Percentiles rank a stretch among this genome's conserved stretches.
Conservation (phyloP, 768 basidiomycete species). For the Serpula lacrymans region DNA sequence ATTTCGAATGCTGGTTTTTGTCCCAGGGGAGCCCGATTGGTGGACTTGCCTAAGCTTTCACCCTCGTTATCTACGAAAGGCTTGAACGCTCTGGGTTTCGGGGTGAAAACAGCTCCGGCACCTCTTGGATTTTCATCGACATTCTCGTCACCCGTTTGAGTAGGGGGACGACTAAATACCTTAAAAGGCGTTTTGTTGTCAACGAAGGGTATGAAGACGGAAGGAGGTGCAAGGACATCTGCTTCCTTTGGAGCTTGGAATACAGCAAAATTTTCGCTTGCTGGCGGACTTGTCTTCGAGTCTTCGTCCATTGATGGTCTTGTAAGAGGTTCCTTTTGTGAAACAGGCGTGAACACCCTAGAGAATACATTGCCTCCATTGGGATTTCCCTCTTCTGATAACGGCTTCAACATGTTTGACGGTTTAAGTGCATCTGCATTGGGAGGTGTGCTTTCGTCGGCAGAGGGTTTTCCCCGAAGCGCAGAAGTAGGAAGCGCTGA, state of each 20-base stretch:
- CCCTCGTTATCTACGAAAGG: constrained; percentile 32
- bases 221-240: constrained; percentile 21
- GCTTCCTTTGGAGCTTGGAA: constrained; percentile 8
- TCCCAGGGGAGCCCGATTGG: constrained; percentile 8
- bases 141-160: constrained; percentile 38
- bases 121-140: constrained; percentile 18
- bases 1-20: constrained; percentile 16
- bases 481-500: constrained; percentile 25
- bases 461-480: constrained; percentile 11
- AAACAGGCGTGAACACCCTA: constrained; percentile 62
- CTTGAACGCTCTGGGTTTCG: constrained; percentile 41
- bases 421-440: constrained; percentile 15
- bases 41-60: constrained; percentile 7
- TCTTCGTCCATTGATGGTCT: constrained; percentile 21
- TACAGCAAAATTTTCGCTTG: constrained; percentile 11
- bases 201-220: constrained; percentile 37
- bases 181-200: constrained; percentile 43
- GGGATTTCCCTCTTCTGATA: constrained; percentile 33
- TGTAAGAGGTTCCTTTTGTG: constrained; percentile 33
- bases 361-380: constrained; percentile 45
- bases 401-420: constrained; percentile 26
- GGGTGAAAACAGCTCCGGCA: constrained; percentile 36
- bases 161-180: constrained; percentile 69
- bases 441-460: constrained; percentile 25
- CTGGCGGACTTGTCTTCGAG: constrained; percentile 14